Evolutionary conservation across 2,329 filamentous ascomycete genomes (phyloP).

Genomic region (Pseudocercospora pini-densiflorae): DNA sequence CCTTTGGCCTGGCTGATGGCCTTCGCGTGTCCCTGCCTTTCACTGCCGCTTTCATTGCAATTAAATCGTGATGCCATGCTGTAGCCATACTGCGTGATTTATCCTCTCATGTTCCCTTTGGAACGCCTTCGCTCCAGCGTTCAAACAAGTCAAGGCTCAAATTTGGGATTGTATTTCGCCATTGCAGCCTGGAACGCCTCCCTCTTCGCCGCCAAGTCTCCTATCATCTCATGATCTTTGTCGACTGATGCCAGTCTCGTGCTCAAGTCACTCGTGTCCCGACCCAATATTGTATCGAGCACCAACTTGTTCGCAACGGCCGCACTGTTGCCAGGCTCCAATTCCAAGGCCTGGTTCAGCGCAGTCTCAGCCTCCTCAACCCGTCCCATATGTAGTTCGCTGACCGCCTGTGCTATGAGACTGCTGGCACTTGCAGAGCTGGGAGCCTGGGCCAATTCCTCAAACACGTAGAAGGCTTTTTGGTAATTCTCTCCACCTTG

Average conservation of each 20-base stretch:
- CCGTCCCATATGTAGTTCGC: constrained; percentile 87
- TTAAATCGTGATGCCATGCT: background rate
- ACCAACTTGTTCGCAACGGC: constrained; percentile 85
- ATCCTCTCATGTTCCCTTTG: background rate
- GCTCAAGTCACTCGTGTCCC: constrained; percentile 65
- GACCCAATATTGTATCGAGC: constrained; percentile 75
- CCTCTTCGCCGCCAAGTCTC: constrained; percentile 82
- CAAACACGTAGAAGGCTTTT: constrained; percentile 95
- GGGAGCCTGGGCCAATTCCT: constrained; percentile 89
- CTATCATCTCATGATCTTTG: constrained; percentile 71
- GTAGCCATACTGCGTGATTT: background rate
- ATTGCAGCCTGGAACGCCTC: constrained; percentile 85
- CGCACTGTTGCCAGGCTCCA: constrained; percentile 72
- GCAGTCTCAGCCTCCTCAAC: constrained; percentile 88
- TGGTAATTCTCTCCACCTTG: constrained; percentile 96
- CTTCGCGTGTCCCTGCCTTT: background rate
- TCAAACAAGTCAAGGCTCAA: constrained; percentile 56
- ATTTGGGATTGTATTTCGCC: constrained; percentile 84
- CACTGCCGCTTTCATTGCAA: background rate
- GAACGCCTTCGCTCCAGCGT: background rate
- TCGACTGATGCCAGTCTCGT: constrained; percentile 59
- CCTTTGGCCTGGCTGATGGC: background rate
- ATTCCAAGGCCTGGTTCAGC: constrained; percentile 76
- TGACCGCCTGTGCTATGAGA: constrained; percentile 85
- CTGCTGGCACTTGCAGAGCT: constrained; percentile 76